These are phyloP conservation scores for Candida dendrica DNA, from an alignment of 805 yeast species.

Conservation along the genomic window DNA sequence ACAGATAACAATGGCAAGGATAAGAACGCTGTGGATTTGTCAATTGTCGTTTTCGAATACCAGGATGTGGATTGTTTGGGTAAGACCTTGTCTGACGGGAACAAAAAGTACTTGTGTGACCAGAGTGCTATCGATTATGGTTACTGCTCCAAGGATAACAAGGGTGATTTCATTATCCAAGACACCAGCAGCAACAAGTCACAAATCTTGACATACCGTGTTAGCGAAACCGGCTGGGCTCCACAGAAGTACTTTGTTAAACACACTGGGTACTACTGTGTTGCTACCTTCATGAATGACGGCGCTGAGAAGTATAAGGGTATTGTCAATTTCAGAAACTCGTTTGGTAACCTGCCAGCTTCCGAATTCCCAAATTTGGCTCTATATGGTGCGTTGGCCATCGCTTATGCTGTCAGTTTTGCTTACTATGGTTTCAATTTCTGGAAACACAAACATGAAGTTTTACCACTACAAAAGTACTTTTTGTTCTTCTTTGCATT, in stretches of 20 bases:
- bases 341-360: conserved; percentile 86
- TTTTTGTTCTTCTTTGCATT: conserved; percentile 79
- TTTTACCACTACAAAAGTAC: conserved; percentile 85
- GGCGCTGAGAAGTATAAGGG: conserved; percentile 45
- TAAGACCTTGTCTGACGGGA: conserved; percentile 33
- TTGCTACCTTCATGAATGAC: conserved; percentile 51
- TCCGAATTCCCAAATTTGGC: conserved; percentile 88
- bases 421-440: conserved; percentile 82
- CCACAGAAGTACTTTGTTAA: conserved; percentile 57
- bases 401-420: conserved; percentile 74
- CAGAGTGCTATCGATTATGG: conserved; percentile 48
- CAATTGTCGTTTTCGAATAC: conserved; percentile 78
- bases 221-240: conserved; percentile 52
- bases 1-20: conserved; percentile 20
- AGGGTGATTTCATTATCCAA: conserved; percentile 57
- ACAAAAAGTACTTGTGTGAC: conserved; percentile 66
- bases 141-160: conserved; percentile 46
- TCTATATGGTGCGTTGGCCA: conserved; percentile 77
- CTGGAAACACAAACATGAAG: conserved; percentile 77
- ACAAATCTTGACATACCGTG: conserved; percentile 47
- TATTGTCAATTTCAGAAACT: conserved; percentile 77
- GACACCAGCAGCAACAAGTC: conserved; percentile 36
- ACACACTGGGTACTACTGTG: conserved; percentile 88
- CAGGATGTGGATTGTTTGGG: conserved; percentile 71
- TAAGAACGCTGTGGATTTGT: conserved; percentile 36